A percentile compares a stretch with the other conserved stretches of the same genome.
phyloP scores from a whole-genome alignment of 2,329 filamentous ascomycete species.

The Botrytis fragariae region DNA sequence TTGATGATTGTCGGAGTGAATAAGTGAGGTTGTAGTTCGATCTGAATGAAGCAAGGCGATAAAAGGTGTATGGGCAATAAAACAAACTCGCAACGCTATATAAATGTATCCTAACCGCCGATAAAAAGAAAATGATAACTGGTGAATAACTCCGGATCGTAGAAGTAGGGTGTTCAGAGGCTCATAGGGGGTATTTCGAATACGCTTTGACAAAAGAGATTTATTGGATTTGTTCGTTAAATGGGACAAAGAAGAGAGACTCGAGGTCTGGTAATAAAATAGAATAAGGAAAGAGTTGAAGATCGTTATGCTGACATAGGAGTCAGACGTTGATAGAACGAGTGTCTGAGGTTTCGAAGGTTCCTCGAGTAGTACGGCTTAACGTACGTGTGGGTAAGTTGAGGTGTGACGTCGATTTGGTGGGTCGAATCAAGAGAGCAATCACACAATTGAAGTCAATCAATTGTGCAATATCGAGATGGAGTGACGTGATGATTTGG shows the following conservation, averaged over 20 bases:
- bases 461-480: slow-evolving; percentile 22
- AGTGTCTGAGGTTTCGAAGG: slow-evolving; percentile 33
- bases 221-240: slow-evolving; percentile 44
- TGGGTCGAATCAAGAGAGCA: slow-evolving; percentile 28
- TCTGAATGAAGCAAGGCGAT: slow-evolving; percentile 20
- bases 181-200: slow-evolving; percentile 45
- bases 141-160: slow-evolving; percentile 39
- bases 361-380: slow-evolving; percentile 24
- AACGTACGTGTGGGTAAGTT: slow-evolving; percentile 4
- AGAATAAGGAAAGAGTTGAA: slow-evolving; percentile 37
- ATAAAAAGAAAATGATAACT: slow-evolving; percentile 33
- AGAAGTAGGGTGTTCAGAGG: slow-evolving; percentile 40
- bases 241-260: slow-evolving; percentile 33
- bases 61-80: slow-evolving; percentile 30
- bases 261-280: slow-evolving; percentile 37
- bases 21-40: slow-evolving; percentile 26
- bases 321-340: slow-evolving; percentile 33
- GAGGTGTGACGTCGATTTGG: slow-evolving; percentile 26
- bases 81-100: slow-evolving; percentile 41
- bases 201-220: slow-evolving; percentile 49
- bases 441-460: slow-evolving; percentile 26
- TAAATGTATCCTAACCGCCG: slow-evolving; percentile 38
- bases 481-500: neutral
- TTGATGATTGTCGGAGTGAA: slow-evolving; percentile 27
- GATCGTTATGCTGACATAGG: slow-evolving; percentile 41